Conservation (phyloP, 805 yeast genomes). For the Wickerhamomyces queroliae region DNA sequence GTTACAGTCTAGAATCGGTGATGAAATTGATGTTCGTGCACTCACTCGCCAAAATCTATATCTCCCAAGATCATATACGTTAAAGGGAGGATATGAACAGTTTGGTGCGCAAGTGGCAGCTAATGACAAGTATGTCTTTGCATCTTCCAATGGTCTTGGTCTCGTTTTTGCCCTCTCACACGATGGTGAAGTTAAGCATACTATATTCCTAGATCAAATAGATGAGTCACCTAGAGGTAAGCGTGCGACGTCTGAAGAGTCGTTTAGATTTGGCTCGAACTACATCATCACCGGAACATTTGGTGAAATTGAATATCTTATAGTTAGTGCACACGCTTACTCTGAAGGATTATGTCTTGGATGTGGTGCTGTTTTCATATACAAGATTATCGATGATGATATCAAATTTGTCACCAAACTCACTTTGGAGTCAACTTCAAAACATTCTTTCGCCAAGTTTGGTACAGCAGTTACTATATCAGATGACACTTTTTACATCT, state of each 20-base stretch:
- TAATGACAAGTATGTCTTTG: conserved; percentile 21
- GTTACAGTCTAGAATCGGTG: not conserved
- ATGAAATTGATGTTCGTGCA: conserved; percentile 7
- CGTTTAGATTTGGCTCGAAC: conserved; percentile 13
- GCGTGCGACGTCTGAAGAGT: conserved; percentile 7
- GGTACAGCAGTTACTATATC: conserved; percentile 7
- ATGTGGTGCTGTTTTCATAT: conserved; percentile 38
- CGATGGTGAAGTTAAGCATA: conserved; percentile 14
- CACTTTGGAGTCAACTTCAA: not conserved
- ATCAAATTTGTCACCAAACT: conserved; percentile 6
- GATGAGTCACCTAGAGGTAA: conserved; percentile 21
- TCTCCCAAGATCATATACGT: conserved; percentile 15
- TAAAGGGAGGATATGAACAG: conserved; percentile 30
- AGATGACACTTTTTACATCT: conserved; percentile 24
- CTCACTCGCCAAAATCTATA: not conserved
- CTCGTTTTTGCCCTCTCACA: conserved; percentile 28
- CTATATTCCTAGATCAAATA: conserved; percentile 8
- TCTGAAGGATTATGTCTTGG: conserved; percentile 23
- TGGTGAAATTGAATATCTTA: conserved; percentile 22
- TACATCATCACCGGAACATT: conserved; percentile 12
- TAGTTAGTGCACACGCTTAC: conserved; percentile 24
- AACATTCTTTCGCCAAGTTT: conserved; percentile 9
- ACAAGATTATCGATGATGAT: conserved; percentile 4
- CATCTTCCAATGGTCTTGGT: conserved; percentile 34
- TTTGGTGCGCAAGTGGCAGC: conserved; percentile 33